Evolutionary conservation across 306 rosid genomes (phyloP).

Genomic region (Ormosia semicastrata): DNA sequence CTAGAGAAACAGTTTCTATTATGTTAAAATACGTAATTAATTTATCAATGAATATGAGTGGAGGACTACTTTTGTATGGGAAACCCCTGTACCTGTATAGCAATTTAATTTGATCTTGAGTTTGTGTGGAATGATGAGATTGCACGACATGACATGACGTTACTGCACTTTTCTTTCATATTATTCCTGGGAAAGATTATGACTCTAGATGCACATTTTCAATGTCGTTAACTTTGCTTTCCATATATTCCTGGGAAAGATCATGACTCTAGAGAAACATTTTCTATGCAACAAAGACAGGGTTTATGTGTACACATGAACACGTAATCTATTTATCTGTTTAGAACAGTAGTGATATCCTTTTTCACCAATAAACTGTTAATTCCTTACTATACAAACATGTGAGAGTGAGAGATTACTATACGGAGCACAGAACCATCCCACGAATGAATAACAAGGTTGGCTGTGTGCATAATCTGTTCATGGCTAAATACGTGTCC

Average conservation of each 20-base stretch:
- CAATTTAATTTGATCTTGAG: slow-evolving; percentile 10
- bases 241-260: slow-evolving; percentile 33
- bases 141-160: slow-evolving; percentile 31
- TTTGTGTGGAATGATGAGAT: slow-evolving; percentile 23
- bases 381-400: slow-evolving; percentile 23
- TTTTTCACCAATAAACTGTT: slow-evolving; percentile 12
- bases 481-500: not conserved
- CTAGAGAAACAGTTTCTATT: not conserved
- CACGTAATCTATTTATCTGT: not conserved
- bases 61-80: not conserved
- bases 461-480: not conserved
- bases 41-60: not conserved
- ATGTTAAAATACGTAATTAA: too few relatives aligned
- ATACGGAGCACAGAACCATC: slow-evolving; percentile 17
- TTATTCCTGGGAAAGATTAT: slow-evolving; percentile 27
- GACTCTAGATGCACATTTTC: not conserved
- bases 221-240: slow-evolving; percentile 24
- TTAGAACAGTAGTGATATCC: slow-evolving; percentile 19
- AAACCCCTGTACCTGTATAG: not conserved
- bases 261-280: slow-evolving; percentile 8
- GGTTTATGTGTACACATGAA: not conserved
- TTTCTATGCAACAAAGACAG: not conserved
- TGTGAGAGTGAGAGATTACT: not conserved
- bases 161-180: slow-evolving; percentile 12
- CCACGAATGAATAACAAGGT: not conserved